phyloP scores from a whole-genome alignment of 768 basidiomycete genomes.

The Boletus vermiculosoides region DNA sequence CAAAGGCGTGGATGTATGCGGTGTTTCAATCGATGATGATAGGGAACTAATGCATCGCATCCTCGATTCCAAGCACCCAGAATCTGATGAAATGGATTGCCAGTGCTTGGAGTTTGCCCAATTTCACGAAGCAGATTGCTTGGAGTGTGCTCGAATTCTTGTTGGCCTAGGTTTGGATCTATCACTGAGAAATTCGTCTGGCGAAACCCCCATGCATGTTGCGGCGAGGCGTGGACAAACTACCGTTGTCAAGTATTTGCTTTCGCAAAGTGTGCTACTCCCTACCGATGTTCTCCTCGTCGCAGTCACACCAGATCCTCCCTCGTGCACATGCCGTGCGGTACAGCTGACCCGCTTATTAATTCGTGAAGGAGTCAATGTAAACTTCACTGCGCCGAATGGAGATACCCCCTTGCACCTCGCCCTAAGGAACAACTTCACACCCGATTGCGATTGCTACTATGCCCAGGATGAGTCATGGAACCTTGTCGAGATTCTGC shows the following conservation, averaged over 20 bases:
- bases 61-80: not conserved
- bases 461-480: not conserved
- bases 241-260: not conserved
- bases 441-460: accelerated
- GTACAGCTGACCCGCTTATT: not conserved
- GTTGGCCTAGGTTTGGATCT: not conserved
- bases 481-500: not conserved
- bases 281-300: not conserved
- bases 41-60: not conserved
- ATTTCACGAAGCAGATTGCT: not conserved
- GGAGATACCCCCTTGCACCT: not conserved
- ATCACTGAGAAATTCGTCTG: not conserved
- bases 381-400: not conserved
- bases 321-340: accelerated
- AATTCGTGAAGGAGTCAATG: not conserved
- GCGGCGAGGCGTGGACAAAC: not conserved
- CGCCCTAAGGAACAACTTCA: not conserved
- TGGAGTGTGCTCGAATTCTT: not conserved
- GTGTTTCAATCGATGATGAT: not conserved
- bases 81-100: too few species aligned
- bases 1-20: not conserved
- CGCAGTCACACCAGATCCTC: not conserved
- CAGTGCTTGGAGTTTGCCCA: too few species aligned
- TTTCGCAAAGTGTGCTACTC: not conserved
- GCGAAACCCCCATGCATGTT: not conserved